Evolutionary conservation across 495 filamentous ascomycete species (phyloP).

Genomic region (Penicillium arizonense): DNA sequence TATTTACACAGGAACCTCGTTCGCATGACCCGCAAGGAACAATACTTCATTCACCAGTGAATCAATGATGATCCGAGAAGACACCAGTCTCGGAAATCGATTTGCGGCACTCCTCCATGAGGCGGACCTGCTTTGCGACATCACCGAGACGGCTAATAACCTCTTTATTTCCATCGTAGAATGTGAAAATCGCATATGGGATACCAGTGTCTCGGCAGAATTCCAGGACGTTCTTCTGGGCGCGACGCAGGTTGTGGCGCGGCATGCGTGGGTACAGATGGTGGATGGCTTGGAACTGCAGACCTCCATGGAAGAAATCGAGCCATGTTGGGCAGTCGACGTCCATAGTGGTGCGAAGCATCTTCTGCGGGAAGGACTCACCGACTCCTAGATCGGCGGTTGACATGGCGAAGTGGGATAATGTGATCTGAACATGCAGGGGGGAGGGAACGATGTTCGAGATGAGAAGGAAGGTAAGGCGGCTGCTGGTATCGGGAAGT

Average conservation of each 20-base stretch:
- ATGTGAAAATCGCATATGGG: constrained; percentile 91
- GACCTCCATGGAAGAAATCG: constrained; percentile 92
- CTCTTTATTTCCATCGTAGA: constrained; percentile 86
- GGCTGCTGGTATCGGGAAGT: constrained; percentile 67
- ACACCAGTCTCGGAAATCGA: constrained; percentile 46
- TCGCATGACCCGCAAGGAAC: constrained; percentile 11
- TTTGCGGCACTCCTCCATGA: constrained; percentile 84
- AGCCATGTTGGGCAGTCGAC: constrained; percentile 94
- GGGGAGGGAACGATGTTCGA: constrained; percentile 86
- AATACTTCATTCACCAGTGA: constrained; percentile 13
- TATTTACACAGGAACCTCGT: constrained; percentile 7
- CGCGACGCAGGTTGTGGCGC: constrained; percentile 82
- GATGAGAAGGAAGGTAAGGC: constrained; percentile 75
- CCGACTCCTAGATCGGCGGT: constrained; percentile 82
- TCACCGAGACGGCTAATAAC: constrained; percentile 84
- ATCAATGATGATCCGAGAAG: constrained; percentile 26
- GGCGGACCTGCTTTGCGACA: constrained; percentile 80
- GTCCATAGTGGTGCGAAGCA: constrained; percentile 98
- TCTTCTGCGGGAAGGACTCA: constrained; percentile 94
- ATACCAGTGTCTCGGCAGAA: constrained; percentile 92
- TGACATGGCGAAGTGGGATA: constrained; percentile 96
- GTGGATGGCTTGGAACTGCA: constrained; percentile 97
- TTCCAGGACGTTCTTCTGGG: constrained; percentile 79
- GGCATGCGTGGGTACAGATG: constrained; percentile 95
- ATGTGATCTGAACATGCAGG: constrained; percentile 91